Evolutionary conservation across 306 rosid genomes (phyloP).

Genomic region (Macrotyloma uniflorum): DNA sequence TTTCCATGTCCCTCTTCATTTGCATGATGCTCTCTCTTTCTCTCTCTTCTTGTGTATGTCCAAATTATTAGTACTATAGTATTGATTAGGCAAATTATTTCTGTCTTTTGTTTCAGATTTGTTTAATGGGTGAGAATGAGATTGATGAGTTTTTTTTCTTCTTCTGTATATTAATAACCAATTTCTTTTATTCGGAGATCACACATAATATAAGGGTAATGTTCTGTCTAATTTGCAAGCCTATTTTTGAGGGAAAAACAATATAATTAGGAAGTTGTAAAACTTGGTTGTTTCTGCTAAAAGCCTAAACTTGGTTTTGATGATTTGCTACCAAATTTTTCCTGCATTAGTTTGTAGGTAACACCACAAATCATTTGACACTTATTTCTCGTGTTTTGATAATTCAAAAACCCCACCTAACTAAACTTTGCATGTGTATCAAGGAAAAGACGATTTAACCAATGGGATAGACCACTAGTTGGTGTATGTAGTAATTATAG

Average conservation of each 20-base stretch:
- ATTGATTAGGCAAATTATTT: not conserved
- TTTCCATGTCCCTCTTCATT: constrained; percentile 47
- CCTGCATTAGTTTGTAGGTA: constrained; percentile 53
- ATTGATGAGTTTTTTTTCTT: not conserved
- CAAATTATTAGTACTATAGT: not conserved
- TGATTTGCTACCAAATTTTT: constrained; percentile 36
- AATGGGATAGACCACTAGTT: not conserved
- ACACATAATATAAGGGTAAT: not conserved
- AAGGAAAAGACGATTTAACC: not conserved
- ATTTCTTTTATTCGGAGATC: not conserved
- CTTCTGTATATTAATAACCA: not conserved
- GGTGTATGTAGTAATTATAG: not conserved
- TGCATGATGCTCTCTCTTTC: not conserved
- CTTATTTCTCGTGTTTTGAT: constrained; percentile 22
- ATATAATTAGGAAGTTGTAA: constrained; percentile 8
- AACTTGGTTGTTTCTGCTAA: constrained; percentile 31
- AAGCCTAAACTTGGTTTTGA: constrained; percentile 50
- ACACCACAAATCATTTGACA: constrained; percentile 50
- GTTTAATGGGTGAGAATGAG: not conserved
- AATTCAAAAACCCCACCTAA: constrained; percentile 33
- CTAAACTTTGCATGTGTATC: constrained; percentile 12
- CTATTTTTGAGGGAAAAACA: not conserved
- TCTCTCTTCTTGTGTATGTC: not conserved
- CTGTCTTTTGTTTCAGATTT: constrained; percentile 11
- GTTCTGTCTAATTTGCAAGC: constrained; percentile 3